These are phyloP conservation scores for Pontederia paniculata DNA, from an alignment of 176 grass and related monocot genomes.

Conservation along the genomic window DNA sequence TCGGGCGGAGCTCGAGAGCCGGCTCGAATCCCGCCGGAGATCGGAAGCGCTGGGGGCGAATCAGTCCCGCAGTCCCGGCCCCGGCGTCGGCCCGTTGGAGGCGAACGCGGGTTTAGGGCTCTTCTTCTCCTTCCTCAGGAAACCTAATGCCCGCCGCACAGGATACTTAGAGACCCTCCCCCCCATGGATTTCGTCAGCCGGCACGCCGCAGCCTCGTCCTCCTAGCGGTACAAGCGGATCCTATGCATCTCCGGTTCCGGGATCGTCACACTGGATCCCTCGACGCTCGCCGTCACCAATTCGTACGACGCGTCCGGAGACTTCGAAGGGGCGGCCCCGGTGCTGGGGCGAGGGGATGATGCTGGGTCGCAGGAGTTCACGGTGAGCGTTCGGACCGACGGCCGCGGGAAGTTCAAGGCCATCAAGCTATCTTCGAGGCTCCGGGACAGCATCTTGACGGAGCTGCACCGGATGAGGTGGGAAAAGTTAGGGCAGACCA, in stretches of 20 bases:
- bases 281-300: slow-evolving; percentile 67
- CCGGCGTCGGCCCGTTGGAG: slow-evolving; percentile 24
- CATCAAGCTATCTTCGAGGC: slow-evolving; percentile 69
- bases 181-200: slow-evolving; percentile 88
- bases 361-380: slow-evolving; percentile 55
- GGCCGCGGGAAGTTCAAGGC: slow-evolving; percentile 68
- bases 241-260: slow-evolving; percentile 67
- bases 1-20: background rate
- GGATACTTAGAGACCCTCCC: slow-evolving; percentile 41
- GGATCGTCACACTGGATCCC: slow-evolving; percentile 81
- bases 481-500: slow-evolving; percentile 31
- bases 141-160: slow-evolving; percentile 61
- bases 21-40: slow-evolving; percentile 24
- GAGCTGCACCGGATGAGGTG: slow-evolving; percentile 66
- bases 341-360: slow-evolving; percentile 35
- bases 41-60: slow-evolving; percentile 93
- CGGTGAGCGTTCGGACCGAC: slow-evolving; percentile 59
- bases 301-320: slow-evolving; percentile 50
- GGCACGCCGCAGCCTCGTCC: slow-evolving; percentile 37
- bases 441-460: slow-evolving; percentile 75
- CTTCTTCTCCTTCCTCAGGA: slow-evolving; percentile 31
- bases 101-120: slow-evolving; percentile 20
- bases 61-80: slow-evolving; percentile 62
- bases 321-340: slow-evolving; percentile 62
- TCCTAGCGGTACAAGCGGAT: slow-evolving; percentile 67